Percentiles rank a stretch among this genome's conserved stretches.
Conservation (phyloP, 495 filamentous ascomycete species). For the Cairneyella variabilis region DNA sequence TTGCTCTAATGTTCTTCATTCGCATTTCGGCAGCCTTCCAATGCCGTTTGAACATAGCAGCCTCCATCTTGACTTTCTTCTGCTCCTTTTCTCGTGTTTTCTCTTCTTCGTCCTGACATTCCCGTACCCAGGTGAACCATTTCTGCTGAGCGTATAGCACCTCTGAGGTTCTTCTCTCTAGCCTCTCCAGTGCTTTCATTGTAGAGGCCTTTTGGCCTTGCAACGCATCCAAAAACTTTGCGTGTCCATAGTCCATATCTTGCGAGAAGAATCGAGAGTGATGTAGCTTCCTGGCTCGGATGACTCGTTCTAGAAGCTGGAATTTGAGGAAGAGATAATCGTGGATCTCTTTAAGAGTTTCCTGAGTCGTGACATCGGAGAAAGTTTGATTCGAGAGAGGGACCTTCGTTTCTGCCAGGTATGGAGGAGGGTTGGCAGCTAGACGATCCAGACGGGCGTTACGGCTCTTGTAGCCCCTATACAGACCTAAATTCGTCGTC, state of each 20-base stretch:
- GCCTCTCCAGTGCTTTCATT: conserved; percentile 38
- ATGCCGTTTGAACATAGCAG: conserved; percentile 45
- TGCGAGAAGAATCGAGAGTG: conserved; percentile 48
- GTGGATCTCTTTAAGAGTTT: conserved; percentile 38
- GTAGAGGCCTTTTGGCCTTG: conserved; percentile 37
- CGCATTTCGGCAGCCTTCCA: conserved; percentile 36
- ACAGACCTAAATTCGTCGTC: no score
- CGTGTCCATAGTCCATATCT: conserved; percentile 41
- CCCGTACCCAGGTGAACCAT: conserved; percentile 46
- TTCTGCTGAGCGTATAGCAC: conserved; percentile 43
- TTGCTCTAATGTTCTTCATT: conserved; percentile 30
- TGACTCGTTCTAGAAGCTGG: conserved; percentile 45
- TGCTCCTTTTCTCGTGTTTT: conserved; percentile 45
- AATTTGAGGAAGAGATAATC: conserved; percentile 38
- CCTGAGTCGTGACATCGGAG: conserved; percentile 32
- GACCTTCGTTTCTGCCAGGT: conserved; percentile 29
- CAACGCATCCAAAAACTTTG: conserved; percentile 42
- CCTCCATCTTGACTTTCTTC: conserved; percentile 48
- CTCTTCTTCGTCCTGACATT: conserved; percentile 44
- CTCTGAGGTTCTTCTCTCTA: conserved; percentile 42
- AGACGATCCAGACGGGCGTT: conserved; percentile 41
- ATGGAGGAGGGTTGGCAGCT: conserved; percentile 30
- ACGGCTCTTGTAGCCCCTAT: conserved; percentile 46
- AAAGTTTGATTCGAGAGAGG: conserved; percentile 42
- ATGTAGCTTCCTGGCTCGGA: conserved; percentile 47